These are phyloP conservation scores for Daldinia sp. DNA, from an alignment of 2,329 filamentous ascomycete species.

Conservation along the genomic window DNA sequence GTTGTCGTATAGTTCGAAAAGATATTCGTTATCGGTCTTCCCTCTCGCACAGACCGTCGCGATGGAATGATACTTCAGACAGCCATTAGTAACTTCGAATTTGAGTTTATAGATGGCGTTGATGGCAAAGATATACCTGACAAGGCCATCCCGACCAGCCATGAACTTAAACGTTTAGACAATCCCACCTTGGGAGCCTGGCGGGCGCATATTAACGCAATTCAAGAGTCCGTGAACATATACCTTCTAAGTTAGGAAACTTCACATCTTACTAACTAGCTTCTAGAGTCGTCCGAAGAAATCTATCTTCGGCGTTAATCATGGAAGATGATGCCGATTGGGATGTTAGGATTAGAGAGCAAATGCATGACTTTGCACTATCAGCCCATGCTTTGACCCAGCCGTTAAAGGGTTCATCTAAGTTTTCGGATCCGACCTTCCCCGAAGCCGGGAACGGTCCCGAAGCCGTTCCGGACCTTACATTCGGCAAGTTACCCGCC, in stretches of 20 bases:
- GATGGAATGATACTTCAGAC: conserved; percentile 63
- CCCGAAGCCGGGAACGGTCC: conserved; percentile 49
- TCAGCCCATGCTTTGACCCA: conserved; percentile 41
- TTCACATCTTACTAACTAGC: conserved; percentile 3
- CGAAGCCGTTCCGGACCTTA: conserved; percentile 31
- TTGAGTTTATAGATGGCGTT: conserved; percentile 62
- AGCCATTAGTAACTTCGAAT: conserved; percentile 57
- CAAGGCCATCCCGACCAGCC: conserved; percentile 52
- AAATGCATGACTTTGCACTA: conserved; percentile 53
- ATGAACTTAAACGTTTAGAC: conserved; percentile 50
- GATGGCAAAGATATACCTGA: conserved; percentile 55
- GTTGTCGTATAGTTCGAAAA: conserved; percentile 59
- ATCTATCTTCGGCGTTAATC: conserved; percentile 58
- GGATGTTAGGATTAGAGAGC: conserved; percentile 59
- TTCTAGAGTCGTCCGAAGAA: conserved; percentile 58
- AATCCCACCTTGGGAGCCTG: conserved; percentile 53
- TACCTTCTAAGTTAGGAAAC: not conserved
- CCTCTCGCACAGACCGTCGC: conserved; percentile 62
- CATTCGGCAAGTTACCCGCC: conserved; percentile 37
- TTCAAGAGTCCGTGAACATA: conserved; percentile 48
- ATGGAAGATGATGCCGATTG: conserved; percentile 64
- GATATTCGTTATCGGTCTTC: conserved; percentile 64
- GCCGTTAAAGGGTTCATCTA: conserved; percentile 41
- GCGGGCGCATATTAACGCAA: conserved; percentile 56
- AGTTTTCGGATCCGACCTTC: conserved; percentile 48